phyloP scores from a whole-genome alignment of 1,284 basidiomycete genomes.

The Ustilago xerochloae region DNA sequence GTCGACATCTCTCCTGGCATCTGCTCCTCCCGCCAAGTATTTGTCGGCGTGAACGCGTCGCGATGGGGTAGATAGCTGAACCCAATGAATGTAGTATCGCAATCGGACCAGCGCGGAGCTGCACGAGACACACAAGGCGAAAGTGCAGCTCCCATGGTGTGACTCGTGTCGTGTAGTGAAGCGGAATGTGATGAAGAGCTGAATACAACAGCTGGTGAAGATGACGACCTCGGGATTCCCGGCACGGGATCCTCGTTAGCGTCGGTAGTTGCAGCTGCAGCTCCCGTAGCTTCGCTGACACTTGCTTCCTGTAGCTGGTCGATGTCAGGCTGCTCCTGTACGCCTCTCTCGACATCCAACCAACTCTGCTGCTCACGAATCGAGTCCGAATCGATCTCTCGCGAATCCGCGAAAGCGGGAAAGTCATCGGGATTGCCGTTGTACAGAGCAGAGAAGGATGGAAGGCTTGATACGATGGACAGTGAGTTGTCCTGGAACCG shows the following conservation, averaged over 20 bases:
- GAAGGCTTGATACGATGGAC: conserved; percentile 49
- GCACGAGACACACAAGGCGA: conserved; percentile 24
- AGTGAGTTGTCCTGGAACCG: conserved; percentile 29
- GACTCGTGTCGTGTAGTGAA: conserved; percentile 10
- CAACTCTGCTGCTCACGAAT: conserved; percentile 20
- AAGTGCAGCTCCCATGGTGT: not conserved
- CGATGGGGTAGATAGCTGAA: conserved; percentile 58
- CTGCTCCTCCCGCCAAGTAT: not conserved
- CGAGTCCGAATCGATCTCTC: conserved; percentile 33
- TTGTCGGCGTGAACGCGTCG: conserved; percentile 25
- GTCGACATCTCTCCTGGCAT: conserved; percentile 38
- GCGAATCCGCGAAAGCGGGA: conserved; percentile 58
- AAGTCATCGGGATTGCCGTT: conserved; percentile 59
- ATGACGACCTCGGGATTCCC: conserved; percentile 35
- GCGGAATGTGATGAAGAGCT: conserved; percentile 7
- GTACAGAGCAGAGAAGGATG: conserved; percentile 61
- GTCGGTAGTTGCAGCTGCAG: not conserved
- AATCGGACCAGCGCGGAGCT: conserved; percentile 51
- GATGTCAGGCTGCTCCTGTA: not conserved
- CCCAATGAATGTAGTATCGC: conserved; percentile 54
- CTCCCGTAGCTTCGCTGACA: not conserved
- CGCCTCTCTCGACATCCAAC: conserved; percentile 11
- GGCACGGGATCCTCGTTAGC: not conserved
- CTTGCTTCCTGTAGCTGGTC: not conserved
- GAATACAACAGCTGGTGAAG: conserved; percentile 32